These are phyloP conservation scores for Teratosphaeriaceae sp. DNA, from an alignment of 2,329 filamentous ascomycete genomes.

Conservation along the genomic window DNA sequence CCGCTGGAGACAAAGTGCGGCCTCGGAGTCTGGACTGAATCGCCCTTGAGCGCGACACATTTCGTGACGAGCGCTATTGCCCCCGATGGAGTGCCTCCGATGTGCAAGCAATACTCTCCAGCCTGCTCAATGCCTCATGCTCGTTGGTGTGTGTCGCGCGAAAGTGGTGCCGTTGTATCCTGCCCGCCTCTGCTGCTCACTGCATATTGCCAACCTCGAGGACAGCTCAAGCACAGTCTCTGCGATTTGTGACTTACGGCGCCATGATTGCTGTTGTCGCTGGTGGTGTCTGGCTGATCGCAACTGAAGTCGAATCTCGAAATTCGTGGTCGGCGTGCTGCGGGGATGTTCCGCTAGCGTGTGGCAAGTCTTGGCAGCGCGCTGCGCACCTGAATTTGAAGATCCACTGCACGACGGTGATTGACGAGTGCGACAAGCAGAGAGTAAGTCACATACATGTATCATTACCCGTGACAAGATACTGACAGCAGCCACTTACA, in stretches of 20 bases:
- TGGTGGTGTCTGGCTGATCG: slow-evolving; percentile 5
- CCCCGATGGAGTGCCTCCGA: neutral
- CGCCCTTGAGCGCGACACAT: too few relatives aligned
- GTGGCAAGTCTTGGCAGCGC: neutral
- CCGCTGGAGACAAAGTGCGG: too few relatives aligned
- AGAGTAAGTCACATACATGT: neutral
- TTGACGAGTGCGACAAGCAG: neutral
- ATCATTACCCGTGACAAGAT: neutral
- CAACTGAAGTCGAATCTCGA: slow-evolving; percentile 1
- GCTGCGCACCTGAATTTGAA: slow-evolving; percentile 1
- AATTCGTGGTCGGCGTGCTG: neutral
- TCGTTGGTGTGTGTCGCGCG: neutral
- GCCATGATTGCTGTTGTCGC: slow-evolving; percentile 36
- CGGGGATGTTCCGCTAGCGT: neutral
- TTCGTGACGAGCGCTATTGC: too few relatives aligned
- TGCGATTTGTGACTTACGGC: slow-evolving; percentile 22
- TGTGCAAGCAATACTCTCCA: too few relatives aligned
- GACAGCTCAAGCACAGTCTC: neutral
- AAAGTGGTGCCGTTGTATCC: neutral
- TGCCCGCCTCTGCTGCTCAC: neutral
- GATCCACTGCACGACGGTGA: neutral
- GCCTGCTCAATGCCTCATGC: neutral
- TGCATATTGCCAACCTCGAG: neutral
- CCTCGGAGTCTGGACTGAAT: too few relatives aligned
- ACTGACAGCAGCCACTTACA: neutral